phyloP scores from a whole-genome alignment of 768 basidiomycete genomes.

The Cyathus striatus region DNA sequence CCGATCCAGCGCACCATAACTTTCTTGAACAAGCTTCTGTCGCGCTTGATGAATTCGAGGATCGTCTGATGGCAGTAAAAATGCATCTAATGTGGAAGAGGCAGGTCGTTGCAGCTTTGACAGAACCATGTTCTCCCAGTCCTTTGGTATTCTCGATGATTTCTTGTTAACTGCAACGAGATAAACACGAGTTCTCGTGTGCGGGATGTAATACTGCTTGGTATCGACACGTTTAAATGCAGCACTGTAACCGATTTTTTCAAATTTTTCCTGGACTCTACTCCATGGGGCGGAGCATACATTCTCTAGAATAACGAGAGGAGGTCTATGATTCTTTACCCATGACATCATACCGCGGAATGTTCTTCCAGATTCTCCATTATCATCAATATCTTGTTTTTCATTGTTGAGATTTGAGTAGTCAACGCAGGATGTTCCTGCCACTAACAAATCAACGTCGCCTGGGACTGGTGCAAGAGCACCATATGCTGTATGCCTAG shows the following conservation, averaged over 20 bases:
- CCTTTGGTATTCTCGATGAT: constrained; percentile 50
- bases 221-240: constrained; percentile 68
- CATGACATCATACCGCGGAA: constrained; percentile 95
- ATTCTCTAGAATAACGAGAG: constrained; percentile 92
- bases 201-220: constrained; percentile 90
- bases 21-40: constrained; percentile 74
- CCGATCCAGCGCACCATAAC: constrained; percentile 57
- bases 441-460: constrained; percentile 85
- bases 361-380: constrained; percentile 90
- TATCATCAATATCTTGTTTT: constrained; percentile 83
- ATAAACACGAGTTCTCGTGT: constrained; percentile 89
- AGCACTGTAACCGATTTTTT: constrained; percentile 71
- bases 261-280: constrained; percentile 71
- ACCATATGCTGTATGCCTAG: constrained; percentile 89
- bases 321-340: constrained; percentile 82
- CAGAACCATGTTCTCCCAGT: constrained; percentile 62
- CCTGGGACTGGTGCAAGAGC: constrained; percentile 82
- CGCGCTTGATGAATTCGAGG: constrained; percentile 87
- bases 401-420: constrained; percentile 95
- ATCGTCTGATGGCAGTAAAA: constrained; percentile 87
- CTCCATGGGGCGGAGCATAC: constrained; percentile 90
- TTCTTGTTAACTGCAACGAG: constrained; percentile 73
- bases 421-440: constrained; percentile 95
- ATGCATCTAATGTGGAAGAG: constrained; percentile 86
- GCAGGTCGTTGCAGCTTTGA: constrained; percentile 74